phyloP scores from a whole-genome alignment of 495 filamentous ascomycete genomes.

The Lasiosphaeris hirsuta region DNA sequence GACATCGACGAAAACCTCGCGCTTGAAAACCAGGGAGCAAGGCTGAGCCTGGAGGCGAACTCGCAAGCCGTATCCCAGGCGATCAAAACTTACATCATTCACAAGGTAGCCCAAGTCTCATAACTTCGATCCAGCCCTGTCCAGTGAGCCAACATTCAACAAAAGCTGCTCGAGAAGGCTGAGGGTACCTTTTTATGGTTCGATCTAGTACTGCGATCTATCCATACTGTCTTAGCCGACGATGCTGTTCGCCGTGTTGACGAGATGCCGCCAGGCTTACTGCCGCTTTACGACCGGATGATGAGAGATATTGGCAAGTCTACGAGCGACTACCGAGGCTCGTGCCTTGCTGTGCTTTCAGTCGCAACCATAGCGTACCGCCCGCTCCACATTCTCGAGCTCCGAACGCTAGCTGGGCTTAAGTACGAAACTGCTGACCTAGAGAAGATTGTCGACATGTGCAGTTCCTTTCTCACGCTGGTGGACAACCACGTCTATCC shows the following conservation, averaged over 20 bases:
- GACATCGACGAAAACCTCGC: conserved; percentile 2
- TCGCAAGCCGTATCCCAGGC: neutral
- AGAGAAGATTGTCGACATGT: neutral
- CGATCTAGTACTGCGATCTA: neutral
- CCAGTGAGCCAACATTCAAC: neutral
- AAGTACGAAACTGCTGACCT: neutral
- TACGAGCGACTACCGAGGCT: neutral
- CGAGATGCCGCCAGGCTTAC: neutral
- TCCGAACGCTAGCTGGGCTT: neutral
- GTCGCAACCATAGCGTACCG: conserved; percentile 2
- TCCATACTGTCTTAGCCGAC: neutral
- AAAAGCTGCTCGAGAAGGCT: neutral
- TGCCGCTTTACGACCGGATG: neutral
- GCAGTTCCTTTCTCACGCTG: neutral
- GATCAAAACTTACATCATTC: neutral
- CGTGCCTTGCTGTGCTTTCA: neutral
- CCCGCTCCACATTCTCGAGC: conserved; percentile 2
- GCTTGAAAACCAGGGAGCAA: neutral
- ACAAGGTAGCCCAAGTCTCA: conserved; percentile 1
- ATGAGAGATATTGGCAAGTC: conserved; percentile 2
- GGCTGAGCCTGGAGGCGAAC: conserved; percentile 1
- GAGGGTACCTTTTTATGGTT: conserved; percentile 3
- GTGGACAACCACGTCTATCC: neutral
- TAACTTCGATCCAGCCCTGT: neutral
- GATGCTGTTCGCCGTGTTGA: neutral